A percentile compares a stretch with the other conserved stretches of the same genome.
Evolutionary conservation across 2,329 filamentous ascomycete genomes (phyloP).

Genomic region (Alternaria solani): DNA sequence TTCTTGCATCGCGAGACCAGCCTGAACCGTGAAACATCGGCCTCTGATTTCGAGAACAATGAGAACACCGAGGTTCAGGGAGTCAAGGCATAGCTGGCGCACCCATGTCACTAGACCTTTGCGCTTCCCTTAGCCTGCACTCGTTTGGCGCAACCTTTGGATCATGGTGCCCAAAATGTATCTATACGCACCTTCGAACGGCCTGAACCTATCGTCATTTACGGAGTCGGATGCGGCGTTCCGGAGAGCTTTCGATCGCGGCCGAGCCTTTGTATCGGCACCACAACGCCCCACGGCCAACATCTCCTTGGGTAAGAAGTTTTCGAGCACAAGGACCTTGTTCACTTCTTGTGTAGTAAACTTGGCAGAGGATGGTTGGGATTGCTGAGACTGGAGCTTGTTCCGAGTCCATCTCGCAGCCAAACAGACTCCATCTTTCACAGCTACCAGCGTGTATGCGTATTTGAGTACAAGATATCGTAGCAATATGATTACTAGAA

Average conservation of each 20-base stretch:
- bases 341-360: conserved; percentile 34
- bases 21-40: conserved; percentile 77
- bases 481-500: conserved; percentile 18
- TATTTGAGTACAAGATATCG: conserved; percentile 13
- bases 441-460: conserved; percentile 14
- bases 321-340: not conserved
- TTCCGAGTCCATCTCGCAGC: not conserved
- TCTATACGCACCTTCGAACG: conserved; percentile 22
- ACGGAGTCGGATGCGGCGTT: conserved; percentile 28
- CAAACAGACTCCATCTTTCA: conserved; percentile 5
- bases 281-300: conserved; percentile 11
- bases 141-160: conserved; percentile 13
- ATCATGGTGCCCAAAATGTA: conserved; percentile 29
- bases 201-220: conserved; percentile 23
- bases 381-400: conserved; percentile 8
- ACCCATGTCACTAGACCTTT: conserved; percentile 4
- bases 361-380: conserved; percentile 7
- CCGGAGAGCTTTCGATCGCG: conserved; percentile 13
- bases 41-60: conserved; percentile 64
- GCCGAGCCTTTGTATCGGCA: conserved; percentile 7
- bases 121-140: conserved; percentile 5
- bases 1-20: conserved; percentile 86
- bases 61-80: conserved; percentile 22
- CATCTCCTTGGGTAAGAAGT: conserved; percentile 9
- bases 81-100: conserved; percentile 29